Conservation (phyloP, 2,329 filamentous ascomycete species). For the Diaporthe vexans region DNA sequence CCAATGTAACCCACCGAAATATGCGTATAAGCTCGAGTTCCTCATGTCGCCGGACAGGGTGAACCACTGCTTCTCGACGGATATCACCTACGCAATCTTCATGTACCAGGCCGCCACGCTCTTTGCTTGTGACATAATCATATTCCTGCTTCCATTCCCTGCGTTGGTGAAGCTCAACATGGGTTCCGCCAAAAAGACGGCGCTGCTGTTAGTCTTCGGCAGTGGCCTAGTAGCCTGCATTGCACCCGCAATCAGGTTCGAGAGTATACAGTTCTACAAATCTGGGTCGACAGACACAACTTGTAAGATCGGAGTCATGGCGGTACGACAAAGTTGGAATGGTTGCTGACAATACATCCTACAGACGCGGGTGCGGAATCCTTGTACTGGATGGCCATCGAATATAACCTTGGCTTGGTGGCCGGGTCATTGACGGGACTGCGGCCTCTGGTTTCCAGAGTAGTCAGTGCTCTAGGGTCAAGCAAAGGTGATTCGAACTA, state of each 20-base stretch:
- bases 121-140: conserved; percentile 38
- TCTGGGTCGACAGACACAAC: conserved; percentile 35
- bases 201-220: conserved; percentile 37
- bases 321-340: rapidly evolving
- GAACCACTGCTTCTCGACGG: conserved; percentile 36
- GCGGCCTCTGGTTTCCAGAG: conserved; percentile 29
- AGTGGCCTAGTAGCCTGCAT: conserved; percentile 39
- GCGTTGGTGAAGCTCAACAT: conserved; percentile 35
- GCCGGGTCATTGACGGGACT: conserved; percentile 39
- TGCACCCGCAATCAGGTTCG: conserved; percentile 38
- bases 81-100: conserved; percentile 32
- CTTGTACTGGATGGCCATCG: conserved; percentile 42
- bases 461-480: conserved; percentile 11
- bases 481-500: not conserved
- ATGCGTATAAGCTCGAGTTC: conserved; percentile 35
- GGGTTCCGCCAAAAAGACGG: conserved; percentile 28
- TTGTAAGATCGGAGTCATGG: conserved; percentile 24
- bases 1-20: conserved; percentile 41
- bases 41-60: conserved; percentile 38
- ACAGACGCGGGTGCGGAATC: conserved; percentile 38
- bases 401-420: conserved; percentile 41
- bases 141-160: conserved; percentile 37
- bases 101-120: conserved; percentile 39
- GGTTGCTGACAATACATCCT: not conserved
- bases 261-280: conserved; percentile 36